phyloP scores from a whole-genome alignment of 2,329 filamentous ascomycete species.

The Gyromitra esculenta region DNA sequence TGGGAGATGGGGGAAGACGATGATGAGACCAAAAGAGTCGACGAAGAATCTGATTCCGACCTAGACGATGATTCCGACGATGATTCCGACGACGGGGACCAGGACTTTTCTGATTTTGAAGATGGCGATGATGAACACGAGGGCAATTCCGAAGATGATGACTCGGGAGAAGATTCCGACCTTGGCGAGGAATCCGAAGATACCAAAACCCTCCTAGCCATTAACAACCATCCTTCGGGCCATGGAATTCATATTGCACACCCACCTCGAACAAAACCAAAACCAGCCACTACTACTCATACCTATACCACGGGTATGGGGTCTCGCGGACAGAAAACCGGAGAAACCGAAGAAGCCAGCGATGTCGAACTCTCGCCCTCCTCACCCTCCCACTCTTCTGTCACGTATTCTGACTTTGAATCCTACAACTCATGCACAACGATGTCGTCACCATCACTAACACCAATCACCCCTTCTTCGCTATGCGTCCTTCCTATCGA shows the following conservation, averaged over 20 bases:
- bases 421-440: slow-evolving; percentile 26
- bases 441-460: slow-evolving; percentile 16
- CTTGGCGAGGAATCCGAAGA: slow-evolving; percentile 19
- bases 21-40: slow-evolving; percentile 12
- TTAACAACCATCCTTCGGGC: neutral
- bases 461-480: slow-evolving; percentile 9
- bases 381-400: neutral
- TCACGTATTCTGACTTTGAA: slow-evolving; percentile 27
- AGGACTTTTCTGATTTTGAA: slow-evolving; percentile 31
- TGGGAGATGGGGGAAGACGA: slow-evolving; percentile 45
- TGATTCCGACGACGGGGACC: slow-evolving; percentile 30
- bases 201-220: neutral
- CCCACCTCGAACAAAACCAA: neutral
- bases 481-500: slow-evolving; percentile 1
- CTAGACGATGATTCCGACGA: slow-evolving; percentile 9
- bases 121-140: slow-evolving; percentile 34
- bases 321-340: neutral
- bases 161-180: slow-evolving; percentile 40
- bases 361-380: neutral
- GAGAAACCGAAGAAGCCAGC: slow-evolving; percentile 6
- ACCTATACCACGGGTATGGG: neutral
- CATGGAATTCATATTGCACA: neutral
- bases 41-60: slow-evolving; percentile 26
- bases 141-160: slow-evolving; percentile 33
- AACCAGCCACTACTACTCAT: neutral